Evolutionary conservation across 192 early-diverging fungal genomes (phyloP).

Genomic region (Coemansia sp.): DNA sequence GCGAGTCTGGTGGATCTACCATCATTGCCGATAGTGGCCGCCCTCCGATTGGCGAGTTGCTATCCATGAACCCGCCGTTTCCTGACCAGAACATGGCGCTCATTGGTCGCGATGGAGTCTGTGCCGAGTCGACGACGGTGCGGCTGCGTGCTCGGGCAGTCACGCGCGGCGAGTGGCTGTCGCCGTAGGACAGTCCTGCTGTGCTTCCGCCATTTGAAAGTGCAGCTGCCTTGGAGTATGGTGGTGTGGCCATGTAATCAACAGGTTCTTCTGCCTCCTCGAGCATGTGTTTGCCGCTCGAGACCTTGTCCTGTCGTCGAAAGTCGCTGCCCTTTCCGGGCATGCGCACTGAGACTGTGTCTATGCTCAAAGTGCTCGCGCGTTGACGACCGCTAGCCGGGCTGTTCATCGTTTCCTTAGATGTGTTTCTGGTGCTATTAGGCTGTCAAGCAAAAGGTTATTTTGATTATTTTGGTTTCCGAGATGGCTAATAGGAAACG

Average conservation of each 20-base stretch:
- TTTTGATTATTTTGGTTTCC: conserved; percentile 2
- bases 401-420: neutral
- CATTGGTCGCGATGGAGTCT: conserved; percentile 14
- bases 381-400: conserved; percentile 20
- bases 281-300: conserved; percentile 16
- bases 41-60: conserved; percentile 16
- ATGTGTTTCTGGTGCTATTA: neutral
- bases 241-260: conserved; percentile 17
- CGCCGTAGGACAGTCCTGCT: neutral
- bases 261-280: conserved; percentile 15
- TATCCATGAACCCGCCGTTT: conserved; percentile 1
- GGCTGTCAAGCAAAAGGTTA: neutral
- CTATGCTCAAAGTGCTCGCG: conserved; percentile 43
- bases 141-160: conserved; percentile 38
- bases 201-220: neutral
- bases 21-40: conserved; percentile 39
- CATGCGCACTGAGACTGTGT: conserved; percentile 11
- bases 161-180: neutral
- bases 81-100: conserved; percentile 15
- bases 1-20: conserved; percentile 51
- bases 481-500: conserved; percentile 7
- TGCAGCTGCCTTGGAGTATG: conserved; percentile 23
- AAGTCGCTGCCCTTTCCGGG: neutral
- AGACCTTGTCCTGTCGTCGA: conserved; percentile 28
- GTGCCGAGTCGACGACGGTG: conserved; percentile 28